Evolutionary conservation across 2,329 filamentous ascomycete genomes (phyloP).

Genomic region (Aspergillus candidus): DNA sequence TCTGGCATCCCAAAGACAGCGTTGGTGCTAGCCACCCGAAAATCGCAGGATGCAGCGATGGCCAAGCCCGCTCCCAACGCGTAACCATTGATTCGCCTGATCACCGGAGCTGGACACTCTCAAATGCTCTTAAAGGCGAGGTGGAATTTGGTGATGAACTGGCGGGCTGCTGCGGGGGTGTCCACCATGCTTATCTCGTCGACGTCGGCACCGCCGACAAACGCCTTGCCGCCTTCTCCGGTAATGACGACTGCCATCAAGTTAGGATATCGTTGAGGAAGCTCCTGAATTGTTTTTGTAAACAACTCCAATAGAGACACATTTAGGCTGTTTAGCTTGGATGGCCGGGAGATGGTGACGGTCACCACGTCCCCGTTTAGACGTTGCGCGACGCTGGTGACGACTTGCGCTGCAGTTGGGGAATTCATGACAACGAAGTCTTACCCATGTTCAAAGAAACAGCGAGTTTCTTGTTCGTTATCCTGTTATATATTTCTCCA

Average conservation of each 20-base stretch:
- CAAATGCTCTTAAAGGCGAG: slow-evolving; percentile 29
- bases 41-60: slow-evolving; percentile 32
- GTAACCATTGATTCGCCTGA: slow-evolving; percentile 34
- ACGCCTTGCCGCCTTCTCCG: slow-evolving; percentile 77
- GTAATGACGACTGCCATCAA: slow-evolving; percentile 38
- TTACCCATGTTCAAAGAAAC: too few species aligned
- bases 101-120: slow-evolving; percentile 33
- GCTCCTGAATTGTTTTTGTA: slow-evolving; percentile 9
- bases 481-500: too few species aligned
- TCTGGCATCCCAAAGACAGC: slow-evolving; percentile 38
- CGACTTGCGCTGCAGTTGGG: slow-evolving; percentile 1
- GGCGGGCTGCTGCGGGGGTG: slow-evolving; percentile 22
- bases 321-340: slow-evolving; percentile 25
- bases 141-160: slow-evolving; percentile 33
- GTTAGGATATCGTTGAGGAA: slow-evolving; percentile 10
- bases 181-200: slow-evolving; percentile 54
- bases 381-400: slow-evolving; percentile 12
- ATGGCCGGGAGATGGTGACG: slow-evolving; percentile 21
- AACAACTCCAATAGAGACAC: slow-evolving; percentile 15
- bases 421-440: not conserved
- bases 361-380: slow-evolving; percentile 16
- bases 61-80: slow-evolving; percentile 35
- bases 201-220: slow-evolving; percentile 81
- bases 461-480: too few species aligned
- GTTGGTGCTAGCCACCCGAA: slow-evolving; percentile 28